A percentile compares a stretch with the other conserved stretches of the same genome.
Evolutionary conservation across 352 stramenopile species (phyloP).

Genomic region (Globisporangium sylvaticum): DNA sequence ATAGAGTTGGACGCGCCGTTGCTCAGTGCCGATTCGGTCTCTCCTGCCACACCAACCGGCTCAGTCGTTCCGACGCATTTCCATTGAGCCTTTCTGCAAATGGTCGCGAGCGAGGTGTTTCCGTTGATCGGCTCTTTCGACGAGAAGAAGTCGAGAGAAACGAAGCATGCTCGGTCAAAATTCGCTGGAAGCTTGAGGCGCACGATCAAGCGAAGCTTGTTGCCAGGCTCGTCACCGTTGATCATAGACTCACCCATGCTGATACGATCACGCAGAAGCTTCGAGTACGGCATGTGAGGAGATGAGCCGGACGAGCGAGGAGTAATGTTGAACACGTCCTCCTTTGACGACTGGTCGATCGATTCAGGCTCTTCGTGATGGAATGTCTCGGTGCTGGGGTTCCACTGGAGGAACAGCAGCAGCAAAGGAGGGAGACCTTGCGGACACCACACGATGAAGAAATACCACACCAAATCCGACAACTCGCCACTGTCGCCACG

Average conservation of each 20-base stretch:
- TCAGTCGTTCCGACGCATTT: constrained; percentile 84
- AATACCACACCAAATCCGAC: constrained; percentile 82
- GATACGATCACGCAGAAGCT: constrained; percentile 57
- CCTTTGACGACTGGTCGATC: constrained; percentile 67
- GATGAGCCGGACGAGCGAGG: constrained; percentile 72
- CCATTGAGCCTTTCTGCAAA: constrained; percentile 62
- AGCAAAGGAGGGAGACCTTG: constrained; percentile 69
- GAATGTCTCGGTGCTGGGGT: constrained; percentile 69
- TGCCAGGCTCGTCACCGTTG: constrained; percentile 77
- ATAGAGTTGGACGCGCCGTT: constrained; percentile 55
- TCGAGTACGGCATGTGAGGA: constrained; percentile 82
- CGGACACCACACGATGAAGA: constrained; percentile 85
- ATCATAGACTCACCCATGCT: constrained; percentile 77
- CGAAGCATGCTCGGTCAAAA: constrained; percentile 79
- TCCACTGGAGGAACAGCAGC: constrained; percentile 85
- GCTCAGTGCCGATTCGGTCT: constrained; percentile 61
- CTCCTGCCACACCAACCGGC: constrained; percentile 57
- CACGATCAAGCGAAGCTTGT: constrained; percentile 78
- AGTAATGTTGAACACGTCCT: constrained; percentile 83
- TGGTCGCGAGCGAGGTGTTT: constrained; percentile 41
- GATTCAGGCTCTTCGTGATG: constrained; percentile 56
- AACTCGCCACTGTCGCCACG: constrained; percentile 54
- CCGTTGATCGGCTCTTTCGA: constrained; percentile 62
- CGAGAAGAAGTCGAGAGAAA: constrained; percentile 81
- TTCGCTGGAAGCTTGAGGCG: constrained; percentile 71